Conservation (phyloP, 495 filamentous ascomycete species). For the Baudoinia panamericana region DNA sequence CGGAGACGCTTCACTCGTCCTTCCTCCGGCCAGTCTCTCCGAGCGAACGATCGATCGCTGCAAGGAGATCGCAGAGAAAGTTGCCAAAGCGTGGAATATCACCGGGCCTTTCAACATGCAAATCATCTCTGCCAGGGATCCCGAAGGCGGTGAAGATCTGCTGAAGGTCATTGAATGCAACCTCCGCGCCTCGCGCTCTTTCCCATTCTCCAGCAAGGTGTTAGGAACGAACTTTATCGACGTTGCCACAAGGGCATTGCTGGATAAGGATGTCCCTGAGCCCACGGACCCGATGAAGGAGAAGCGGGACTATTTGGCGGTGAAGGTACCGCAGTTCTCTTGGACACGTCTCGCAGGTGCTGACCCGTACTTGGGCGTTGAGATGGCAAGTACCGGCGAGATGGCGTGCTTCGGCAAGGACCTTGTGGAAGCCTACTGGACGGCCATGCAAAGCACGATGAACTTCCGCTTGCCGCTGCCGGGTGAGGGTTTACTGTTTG, state of each 20-base stretch:
- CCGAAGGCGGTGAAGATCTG: constrained; percentile 50
- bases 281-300: constrained; percentile 77
- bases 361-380: constrained; percentile 93
- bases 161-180: constrained; percentile 99
- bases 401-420: constrained; percentile 97
- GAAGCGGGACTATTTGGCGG: constrained; percentile 83
- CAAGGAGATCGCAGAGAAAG: constrained; percentile 90
- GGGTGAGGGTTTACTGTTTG: constrained; percentile 87
- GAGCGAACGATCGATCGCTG: constrained; percentile 63
- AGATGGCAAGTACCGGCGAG: constrained; percentile 95
- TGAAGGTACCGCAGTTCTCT: constrained; percentile 96
- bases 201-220: constrained; percentile 96
- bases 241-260: constrained; percentile 82
- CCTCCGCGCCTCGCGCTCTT: constrained; percentile 90
- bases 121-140: constrained; percentile 81
- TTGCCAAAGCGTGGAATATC: constrained; percentile 92
- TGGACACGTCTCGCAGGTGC: constrained; percentile 98
- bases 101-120: constrained; percentile 99
- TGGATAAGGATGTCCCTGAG: constrained; percentile 73
- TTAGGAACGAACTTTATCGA: constrained; percentile 96
- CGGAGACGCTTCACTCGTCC: constrained; percentile 78
- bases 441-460: constrained; percentile 91
- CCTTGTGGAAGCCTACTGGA: constrained; percentile 93
- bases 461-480: constrained; percentile 94
- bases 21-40: constrained; percentile 75